phyloP scores from a whole-genome alignment of 768 basidiomycete species.

The Plicaturopsis crispa region DNA sequence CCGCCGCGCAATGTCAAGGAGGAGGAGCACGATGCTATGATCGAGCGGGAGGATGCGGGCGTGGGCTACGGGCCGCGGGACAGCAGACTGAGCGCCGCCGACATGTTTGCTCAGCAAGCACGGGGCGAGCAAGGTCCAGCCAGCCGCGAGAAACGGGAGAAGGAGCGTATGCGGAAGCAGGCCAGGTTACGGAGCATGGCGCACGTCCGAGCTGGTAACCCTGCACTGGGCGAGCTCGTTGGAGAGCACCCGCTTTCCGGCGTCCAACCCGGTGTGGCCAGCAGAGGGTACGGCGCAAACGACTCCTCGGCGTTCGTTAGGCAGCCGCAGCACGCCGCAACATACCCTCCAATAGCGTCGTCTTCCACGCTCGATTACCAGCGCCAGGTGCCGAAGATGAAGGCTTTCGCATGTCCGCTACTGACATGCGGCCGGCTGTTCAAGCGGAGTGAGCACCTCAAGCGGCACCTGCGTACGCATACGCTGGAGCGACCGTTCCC shows the following conservation, averaged over 20 bases:
- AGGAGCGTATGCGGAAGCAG: not conserved
- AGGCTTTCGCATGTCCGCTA: slow-evolving; percentile 76
- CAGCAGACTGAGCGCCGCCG: slow-evolving; percentile 43
- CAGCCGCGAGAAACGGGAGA: not conserved
- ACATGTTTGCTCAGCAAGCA: slow-evolving; percentile 60
- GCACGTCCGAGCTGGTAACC: not conserved
- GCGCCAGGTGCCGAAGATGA: slow-evolving; percentile 33
- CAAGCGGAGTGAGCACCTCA: slow-evolving; percentile 90
- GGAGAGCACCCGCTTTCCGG: not conserved
- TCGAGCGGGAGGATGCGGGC: slow-evolving; percentile 9
- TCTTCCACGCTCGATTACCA: slow-evolving; percentile 8
- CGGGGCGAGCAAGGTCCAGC: slow-evolving; percentile 39
- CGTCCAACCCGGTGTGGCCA: not conserved
- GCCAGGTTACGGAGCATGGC: not conserved
- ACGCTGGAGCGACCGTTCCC: slow-evolving; percentile 82
- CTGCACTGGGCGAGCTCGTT: not conserved
- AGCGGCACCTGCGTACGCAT: slow-evolving; percentile 82
- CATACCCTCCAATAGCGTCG: not conserved
- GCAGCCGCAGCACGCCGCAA: not conserved
- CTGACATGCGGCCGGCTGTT: slow-evolving; percentile 80
- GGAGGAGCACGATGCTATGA: not conserved
- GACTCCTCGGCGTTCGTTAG: not conserved
- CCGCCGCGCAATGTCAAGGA: not conserved
- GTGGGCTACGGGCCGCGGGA: slow-evolving; percentile 22
- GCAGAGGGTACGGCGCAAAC: not conserved